phyloP scores from a whole-genome alignment of 129 eudicot species.

The Arctium minus region DNA sequence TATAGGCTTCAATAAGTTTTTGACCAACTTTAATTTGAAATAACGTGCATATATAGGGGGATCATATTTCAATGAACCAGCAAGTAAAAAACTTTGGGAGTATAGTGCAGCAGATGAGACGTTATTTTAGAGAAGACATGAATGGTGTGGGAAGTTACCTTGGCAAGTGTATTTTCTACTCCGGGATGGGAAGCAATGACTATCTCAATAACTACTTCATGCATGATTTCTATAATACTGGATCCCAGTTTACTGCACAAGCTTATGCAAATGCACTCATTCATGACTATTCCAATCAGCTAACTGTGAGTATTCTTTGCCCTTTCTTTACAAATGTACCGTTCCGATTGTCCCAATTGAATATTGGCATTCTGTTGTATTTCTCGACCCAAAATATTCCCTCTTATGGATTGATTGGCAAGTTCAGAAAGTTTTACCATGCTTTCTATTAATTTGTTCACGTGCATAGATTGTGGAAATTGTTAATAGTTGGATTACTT shows the following conservation, averaged over 20 bases:
- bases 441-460: background rate
- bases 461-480: background rate
- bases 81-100: slow-evolving; percentile 60
- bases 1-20: background rate
- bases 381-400: too few relatives aligned
- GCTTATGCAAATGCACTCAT: slow-evolving; percentile 70
- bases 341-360: background rate
- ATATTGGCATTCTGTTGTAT: background rate
- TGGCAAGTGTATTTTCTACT: slow-evolving; percentile 60
- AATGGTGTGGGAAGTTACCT: slow-evolving; percentile 37
- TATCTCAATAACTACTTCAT: slow-evolving; percentile 94
- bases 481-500: background rate
- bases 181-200: slow-evolving; percentile 94
- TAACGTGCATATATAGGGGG: slow-evolving; percentile 42
- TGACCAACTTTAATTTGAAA: background rate
- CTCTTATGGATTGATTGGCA: too few relatives aligned
- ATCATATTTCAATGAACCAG: slow-evolving; percentile 73
- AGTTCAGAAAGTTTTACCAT: too few relatives aligned
- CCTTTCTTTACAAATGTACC: background rate
- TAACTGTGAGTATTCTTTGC: slow-evolving; percentile 39
- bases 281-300: slow-evolving; percentile 62
- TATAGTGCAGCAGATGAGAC: slow-evolving; percentile 48
- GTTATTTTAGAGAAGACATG: slow-evolving; percentile 53
- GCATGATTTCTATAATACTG: slow-evolving; percentile 56
- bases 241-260: slow-evolving; percentile 43